Evolutionary conservation across 2,329 filamentous ascomycete genomes (phyloP), one percentile per base, ranked within the genome.

Genomic region (Setomelanomma holmii): DNA sequence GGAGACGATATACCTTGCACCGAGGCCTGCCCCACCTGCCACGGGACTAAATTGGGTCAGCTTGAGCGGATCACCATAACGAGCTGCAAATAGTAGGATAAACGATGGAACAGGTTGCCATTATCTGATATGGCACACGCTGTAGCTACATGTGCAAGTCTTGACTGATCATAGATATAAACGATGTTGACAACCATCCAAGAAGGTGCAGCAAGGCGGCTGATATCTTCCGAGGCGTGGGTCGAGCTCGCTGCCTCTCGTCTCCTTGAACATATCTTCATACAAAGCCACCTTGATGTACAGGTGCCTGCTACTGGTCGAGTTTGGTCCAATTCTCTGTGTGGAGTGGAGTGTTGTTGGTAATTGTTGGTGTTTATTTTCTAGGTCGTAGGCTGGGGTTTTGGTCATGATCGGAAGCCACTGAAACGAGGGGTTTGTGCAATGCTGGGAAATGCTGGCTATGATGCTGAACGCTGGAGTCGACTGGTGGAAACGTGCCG

Each of bases 401-500:
- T n/a, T 14, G 33, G 14, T 36, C 14, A 16, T 36, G n/a, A 2
- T 36, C 14, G 34, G 34, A 36, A 4, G 34, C n/a, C n/a, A 16
- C 6, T 40, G 20, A 22, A 22, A 4, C 20, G 20, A 40, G 19
- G 19, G 20, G 11, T 44, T 11, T 11, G 30, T 30, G 42, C 19
- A 45, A 36, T 45, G 42, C 42, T 36, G 33, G 14, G 34, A 45
- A 38, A 22, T 45, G 42, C 42, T 38, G 42, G 20, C 14, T 19
- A 12, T 27, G 21, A 45, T 44, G 41, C 41, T 44, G 41, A 36
- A 45, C 20, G 30, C 33, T 36, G 33, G 42, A 24, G 22, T 10
- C 30, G 33, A 24, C 19, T n/a, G 27, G 22, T 14, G 27, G 30
- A 14, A 19, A 27, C 11, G 19, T 22, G 38, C 20, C 12, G 38